A percentile compares a stretch with the other conserved stretches of the same genome.
These are phyloP conservation scores for Clitopilus hobsonii DNA, from an alignment of 768 basidiomycete species.

Conservation along the genomic window DNA sequence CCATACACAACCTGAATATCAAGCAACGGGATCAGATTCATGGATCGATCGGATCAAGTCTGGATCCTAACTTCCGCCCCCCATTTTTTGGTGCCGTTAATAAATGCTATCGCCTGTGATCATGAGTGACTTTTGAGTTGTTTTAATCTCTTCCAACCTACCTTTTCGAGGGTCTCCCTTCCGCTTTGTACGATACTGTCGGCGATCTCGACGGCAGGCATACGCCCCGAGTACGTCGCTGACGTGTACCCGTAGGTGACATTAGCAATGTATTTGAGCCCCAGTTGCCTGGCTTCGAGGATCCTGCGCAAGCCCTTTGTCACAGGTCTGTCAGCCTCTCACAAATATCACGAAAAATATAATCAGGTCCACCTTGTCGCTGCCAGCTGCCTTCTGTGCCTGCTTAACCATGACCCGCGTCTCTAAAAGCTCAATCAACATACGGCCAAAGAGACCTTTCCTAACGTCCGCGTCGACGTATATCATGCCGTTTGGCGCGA, in stretches of 20 bases:
- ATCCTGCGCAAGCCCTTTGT: conserved; percentile 66
- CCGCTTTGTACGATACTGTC: conserved; percentile 98
- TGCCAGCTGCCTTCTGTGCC: conserved; percentile 79
- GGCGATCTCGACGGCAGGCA: conserved; percentile 98
- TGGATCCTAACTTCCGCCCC: conserved; percentile 51
- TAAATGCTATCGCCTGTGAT: conserved; percentile 74
- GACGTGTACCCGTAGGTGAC: conserved; percentile 96
- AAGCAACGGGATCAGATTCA: conserved; percentile 2
- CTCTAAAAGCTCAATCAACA: conserved; percentile 89
- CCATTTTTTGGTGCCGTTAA: conserved; percentile 79
- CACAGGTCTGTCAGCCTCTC: not conserved
- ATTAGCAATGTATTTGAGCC: conserved; percentile 91
- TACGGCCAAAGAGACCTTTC: conserved; percentile 80
- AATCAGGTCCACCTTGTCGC: conserved; percentile 82
- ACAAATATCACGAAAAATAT: too few relatives aligned
- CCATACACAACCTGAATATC: conserved; percentile 79
- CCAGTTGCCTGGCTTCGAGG: conserved; percentile 87
- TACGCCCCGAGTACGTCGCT: conserved; percentile 91
- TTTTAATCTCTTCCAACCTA: too few relatives aligned
- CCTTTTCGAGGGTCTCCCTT: conserved; percentile 93
- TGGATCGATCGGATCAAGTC: not conserved
- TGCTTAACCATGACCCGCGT: conserved; percentile 98
- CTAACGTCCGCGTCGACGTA: conserved; percentile 86
- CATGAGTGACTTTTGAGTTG: too few relatives aligned
- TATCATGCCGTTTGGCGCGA: conserved; percentile 93